Percentiles rank a stretch among this genome's conserved stretches.
These are phyloP conservation scores for Zizania palustris DNA, from an alignment of 202 grass and related monocot genomes.

Conservation along the genomic window DNA sequence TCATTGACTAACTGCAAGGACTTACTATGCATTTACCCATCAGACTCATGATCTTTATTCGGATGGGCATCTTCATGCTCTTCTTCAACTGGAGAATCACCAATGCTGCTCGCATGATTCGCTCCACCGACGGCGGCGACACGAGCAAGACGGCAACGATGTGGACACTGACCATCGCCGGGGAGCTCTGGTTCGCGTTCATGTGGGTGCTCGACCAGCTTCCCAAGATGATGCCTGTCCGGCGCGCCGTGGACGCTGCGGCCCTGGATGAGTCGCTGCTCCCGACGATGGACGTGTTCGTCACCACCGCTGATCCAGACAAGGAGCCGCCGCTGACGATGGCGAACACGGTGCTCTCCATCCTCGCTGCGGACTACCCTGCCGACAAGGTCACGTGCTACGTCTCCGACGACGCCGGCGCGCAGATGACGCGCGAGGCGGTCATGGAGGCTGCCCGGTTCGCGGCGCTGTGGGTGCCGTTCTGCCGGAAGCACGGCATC, in stretches of 20 bases:
- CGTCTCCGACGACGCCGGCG: constrained; percentile 57
- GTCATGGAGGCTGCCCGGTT: constrained; percentile 48
- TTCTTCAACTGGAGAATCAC: constrained; percentile 49
- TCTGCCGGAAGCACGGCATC: constrained; percentile 56
- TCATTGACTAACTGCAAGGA: too few relatives aligned
- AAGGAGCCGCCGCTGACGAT: constrained; percentile 63
- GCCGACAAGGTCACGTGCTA: constrained; percentile 55
- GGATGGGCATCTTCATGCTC: constrained; percentile 37
- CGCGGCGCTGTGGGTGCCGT: constrained; percentile 58
- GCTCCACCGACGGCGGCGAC: not conserved
- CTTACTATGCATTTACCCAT: too few relatives aligned
- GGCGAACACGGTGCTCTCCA: constrained; percentile 62
- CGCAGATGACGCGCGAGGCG: constrained; percentile 41
- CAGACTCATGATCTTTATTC: constrained; percentile 29
- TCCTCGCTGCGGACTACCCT: constrained; percentile 62
- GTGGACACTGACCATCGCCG: constrained; percentile 48
- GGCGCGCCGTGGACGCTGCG: not conserved
- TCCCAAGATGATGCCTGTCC: constrained; percentile 45
- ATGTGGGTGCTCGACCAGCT: constrained; percentile 55
- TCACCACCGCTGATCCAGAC: constrained; percentile 55
- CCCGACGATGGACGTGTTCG: constrained; percentile 53
- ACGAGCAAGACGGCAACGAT: not conserved
- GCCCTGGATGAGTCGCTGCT: constrained; percentile 34
- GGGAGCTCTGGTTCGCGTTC: constrained; percentile 66
- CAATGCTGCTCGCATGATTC: not conserved